These are phyloP conservation scores for Marsdenia floribunda DNA, from an alignment of 257 asterid species.

Conservation along the genomic window DNA sequence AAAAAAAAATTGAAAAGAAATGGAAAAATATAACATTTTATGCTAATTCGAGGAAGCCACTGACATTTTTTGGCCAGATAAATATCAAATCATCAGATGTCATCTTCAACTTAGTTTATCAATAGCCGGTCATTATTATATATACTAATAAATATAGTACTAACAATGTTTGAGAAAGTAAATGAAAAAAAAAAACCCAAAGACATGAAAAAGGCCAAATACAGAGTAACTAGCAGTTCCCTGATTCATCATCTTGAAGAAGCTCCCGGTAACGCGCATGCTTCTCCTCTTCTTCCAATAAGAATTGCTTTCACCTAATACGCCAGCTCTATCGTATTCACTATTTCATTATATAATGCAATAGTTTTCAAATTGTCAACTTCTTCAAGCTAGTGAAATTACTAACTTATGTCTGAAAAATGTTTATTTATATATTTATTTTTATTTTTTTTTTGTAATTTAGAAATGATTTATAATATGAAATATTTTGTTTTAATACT, in stretches of 20 bases:
- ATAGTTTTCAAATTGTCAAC: not conserved
- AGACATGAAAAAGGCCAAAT: not conserved
- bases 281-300: constrained; percentile 1
- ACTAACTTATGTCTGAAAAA: no score
- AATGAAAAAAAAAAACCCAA: not conserved
- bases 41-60: not conserved
- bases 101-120: not conserved
- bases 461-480: no score
- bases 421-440: no score
- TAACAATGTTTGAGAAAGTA: no score
- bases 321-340: not conserved
- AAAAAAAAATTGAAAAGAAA: no score
- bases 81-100: not conserved
- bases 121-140: not conserved
- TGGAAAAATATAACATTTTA: not conserved
- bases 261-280: not conserved
- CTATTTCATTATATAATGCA: not conserved
- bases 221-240: not conserved
- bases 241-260: not conserved
- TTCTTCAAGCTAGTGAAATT: not conserved
- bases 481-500: no score
- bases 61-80: not conserved
- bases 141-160: not conserved
- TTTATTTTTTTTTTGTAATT: no score
- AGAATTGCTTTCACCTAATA: not conserved